These are phyloP conservation scores for Corymbia maculata DNA, from an alignment of 345 rosid species.

Conservation along the genomic window DNA sequence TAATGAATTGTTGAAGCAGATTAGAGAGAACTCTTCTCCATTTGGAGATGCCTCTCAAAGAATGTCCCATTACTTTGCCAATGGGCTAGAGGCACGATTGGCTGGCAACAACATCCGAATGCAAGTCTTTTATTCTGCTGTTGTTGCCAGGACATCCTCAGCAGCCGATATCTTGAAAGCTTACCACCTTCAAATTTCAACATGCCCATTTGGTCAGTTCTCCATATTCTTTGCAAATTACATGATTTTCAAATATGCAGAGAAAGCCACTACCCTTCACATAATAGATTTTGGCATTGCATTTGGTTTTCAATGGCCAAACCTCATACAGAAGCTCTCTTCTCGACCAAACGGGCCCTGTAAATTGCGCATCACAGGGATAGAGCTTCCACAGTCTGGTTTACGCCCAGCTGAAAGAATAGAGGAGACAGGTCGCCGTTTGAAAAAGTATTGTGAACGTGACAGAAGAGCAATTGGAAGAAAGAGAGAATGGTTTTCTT, in stretches of 20 bases:
- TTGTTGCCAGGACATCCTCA: slow-evolving; percentile 7
- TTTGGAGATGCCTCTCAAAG: slow-evolving; percentile 72
- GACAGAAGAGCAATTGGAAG: too few relatives aligned
- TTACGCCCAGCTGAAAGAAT: slow-evolving; percentile 58
- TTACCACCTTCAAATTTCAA: slow-evolving; percentile 32
- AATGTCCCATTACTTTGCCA: slow-evolving; percentile 72
- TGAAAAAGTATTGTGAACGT: slow-evolving; percentile 51
- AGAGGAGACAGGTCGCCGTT: slow-evolving; percentile 67
- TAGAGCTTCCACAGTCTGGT: slow-evolving; percentile 76
- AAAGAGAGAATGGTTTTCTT: too few relatives aligned
- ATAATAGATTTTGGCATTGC: slow-evolving; percentile 75
- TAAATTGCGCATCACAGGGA: slow-evolving; percentile 75
- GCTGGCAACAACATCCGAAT: slow-evolving; percentile 28
- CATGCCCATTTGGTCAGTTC: slow-evolving; percentile 60
- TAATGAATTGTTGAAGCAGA: slow-evolving; percentile 64
- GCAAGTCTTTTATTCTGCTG: slow-evolving; percentile 12
- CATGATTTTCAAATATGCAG: slow-evolving; percentile 42
- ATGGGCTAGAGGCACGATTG: slow-evolving; percentile 78
- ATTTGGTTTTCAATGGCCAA: slow-evolving; percentile 94
- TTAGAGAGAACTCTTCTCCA: slow-evolving; percentile 58
- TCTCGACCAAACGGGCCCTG: slow-evolving; percentile 37
- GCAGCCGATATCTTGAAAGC: slow-evolving; percentile 54
- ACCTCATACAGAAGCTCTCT: slow-evolving; percentile 56
- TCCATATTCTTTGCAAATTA: slow-evolving; percentile 38
- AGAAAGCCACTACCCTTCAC: slow-evolving; percentile 56